Evolutionary conservation across 371 early-diverging fungal genomes (phyloP).

Genomic region (Apophysomyces variabilis): DNA sequence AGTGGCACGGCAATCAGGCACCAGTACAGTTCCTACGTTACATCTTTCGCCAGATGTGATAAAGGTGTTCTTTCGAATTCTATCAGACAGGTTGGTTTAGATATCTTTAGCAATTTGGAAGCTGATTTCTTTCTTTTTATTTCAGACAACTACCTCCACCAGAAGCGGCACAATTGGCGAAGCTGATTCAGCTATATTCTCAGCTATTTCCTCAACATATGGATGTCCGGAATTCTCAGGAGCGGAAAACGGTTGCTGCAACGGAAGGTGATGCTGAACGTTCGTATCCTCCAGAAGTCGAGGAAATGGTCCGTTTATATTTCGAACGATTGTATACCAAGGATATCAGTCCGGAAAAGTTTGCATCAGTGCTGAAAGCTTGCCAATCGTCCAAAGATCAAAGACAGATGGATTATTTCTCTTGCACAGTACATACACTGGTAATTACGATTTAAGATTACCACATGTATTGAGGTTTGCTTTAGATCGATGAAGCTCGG

Average conservation of each 20-base stretch:
- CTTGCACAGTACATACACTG: constrained; percentile 82
- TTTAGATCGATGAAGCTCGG: constrained; percentile 87
- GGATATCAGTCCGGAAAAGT: constrained; percentile 69
- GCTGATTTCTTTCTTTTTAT: background rate
- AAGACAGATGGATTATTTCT: constrained; percentile 75
- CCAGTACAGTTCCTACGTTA: constrained; percentile 44
- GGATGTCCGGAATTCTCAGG: constrained; percentile 17
- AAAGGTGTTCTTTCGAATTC: constrained; percentile 67
- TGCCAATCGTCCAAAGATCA: constrained; percentile 72
- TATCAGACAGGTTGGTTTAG: constrained; percentile 57
- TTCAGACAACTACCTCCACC: constrained; percentile 35
- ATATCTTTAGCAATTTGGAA: background rate
- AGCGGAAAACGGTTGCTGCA: constrained; percentile 17
- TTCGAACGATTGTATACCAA: constrained; percentile 80
- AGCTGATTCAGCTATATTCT: constrained; percentile 39
- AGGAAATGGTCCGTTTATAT: constrained; percentile 76
- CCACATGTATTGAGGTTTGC: background rate
- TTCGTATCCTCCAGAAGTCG: constrained; percentile 62
- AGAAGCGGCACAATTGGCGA: constrained; percentile 39
- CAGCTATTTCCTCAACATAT: constrained; percentile 37
- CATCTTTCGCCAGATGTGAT: constrained; percentile 73
- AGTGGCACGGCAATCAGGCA: constrained; percentile 43
- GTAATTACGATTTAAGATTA: constrained; percentile 25
- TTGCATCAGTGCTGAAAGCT: constrained; percentile 73
- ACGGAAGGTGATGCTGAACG: constrained; percentile 16